phyloP scores from a whole-genome alignment of 192 early-diverging fungal species.

The Backusella sp. region DNA sequence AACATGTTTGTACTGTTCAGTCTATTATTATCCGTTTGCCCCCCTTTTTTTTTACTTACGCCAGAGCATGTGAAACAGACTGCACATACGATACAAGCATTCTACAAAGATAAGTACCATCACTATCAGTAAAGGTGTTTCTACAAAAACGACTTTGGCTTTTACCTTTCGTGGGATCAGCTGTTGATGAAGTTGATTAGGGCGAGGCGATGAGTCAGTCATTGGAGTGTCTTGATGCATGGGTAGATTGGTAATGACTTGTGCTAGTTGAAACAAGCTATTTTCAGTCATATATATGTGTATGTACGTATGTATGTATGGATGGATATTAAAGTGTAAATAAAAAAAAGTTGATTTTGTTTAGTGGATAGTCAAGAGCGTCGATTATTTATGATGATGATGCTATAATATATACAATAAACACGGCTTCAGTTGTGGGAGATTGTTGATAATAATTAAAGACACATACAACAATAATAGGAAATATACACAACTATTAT shows the following conservation, averaged over 20 bases:
- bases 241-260: constrained; percentile 11
- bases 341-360: neutral
- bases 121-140: neutral
- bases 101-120: constrained; percentile 2
- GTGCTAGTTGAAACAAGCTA: constrained; percentile 7
- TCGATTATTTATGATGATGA: too few relatives aligned
- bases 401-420: too few relatives aligned
- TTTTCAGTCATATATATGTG: neutral
- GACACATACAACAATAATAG: too few relatives aligned
- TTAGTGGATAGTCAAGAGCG: too few relatives aligned
- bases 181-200: constrained; percentile 3
- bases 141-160: neutral
- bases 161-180: neutral
- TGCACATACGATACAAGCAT: constrained; percentile 36
- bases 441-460: too few relatives aligned
- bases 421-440: too few relatives aligned
- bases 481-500: neutral
- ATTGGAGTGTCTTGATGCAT: constrained; percentile 12
- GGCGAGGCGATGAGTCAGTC: neutral
- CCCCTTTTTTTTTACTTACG: neutral
- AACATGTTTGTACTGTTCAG: too few relatives aligned
- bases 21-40: too few relatives aligned
- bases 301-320: neutral
- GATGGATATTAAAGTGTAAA: neutral
- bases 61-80: constrained; percentile 37